Percentiles rank a stretch among this genome's conserved stretches.
phyloP scores from a whole-genome alignment of 169 alveolate species.

The Plasmodium blacklocki region DNA sequence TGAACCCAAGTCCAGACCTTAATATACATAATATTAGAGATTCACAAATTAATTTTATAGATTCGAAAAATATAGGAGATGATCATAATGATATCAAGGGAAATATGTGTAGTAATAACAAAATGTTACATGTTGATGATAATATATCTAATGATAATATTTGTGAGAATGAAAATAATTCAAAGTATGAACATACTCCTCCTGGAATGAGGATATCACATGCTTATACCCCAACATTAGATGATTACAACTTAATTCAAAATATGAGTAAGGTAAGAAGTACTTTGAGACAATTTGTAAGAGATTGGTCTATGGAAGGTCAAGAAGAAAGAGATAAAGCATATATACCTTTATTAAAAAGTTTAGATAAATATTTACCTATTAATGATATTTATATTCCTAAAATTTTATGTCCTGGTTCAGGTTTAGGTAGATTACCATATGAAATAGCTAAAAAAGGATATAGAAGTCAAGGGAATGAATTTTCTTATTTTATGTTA shows the following conservation, averaged over 20 bases:
- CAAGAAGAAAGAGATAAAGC: slow-evolving; percentile 94
- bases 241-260: slow-evolving; percentile 41
- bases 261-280: slow-evolving; percentile 88
- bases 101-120: neutral
- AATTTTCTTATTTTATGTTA: slow-evolving; percentile 97
- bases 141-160: neutral
- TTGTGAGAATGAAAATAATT: neutral
- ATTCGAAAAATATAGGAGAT: neutral
- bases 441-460: slow-evolving; percentile 97
- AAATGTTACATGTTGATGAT: neutral
- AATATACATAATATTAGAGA: neutral
- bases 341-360: slow-evolving; percentile 93
- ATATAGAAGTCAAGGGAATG: slow-evolving; percentile 98
- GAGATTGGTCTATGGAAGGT: slow-evolving; percentile 98
- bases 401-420: slow-evolving; percentile 95
- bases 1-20: neutral
- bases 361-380: slow-evolving; percentile 89
- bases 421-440: slow-evolving; percentile 98
- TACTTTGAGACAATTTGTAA: slow-evolving; percentile 94
- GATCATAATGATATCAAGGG: neutral
- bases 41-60: neutral
- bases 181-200: slow-evolving; percentile 30
- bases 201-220: slow-evolving; percentile 48
- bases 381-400: slow-evolving; percentile 78
- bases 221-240: slow-evolving; percentile 31